Evolutionary conservation across 73 alveolate genomes (phyloP), one percentile per base, ranked within the genome.

Genomic region (Symbiodinium pilosum): DNA sequence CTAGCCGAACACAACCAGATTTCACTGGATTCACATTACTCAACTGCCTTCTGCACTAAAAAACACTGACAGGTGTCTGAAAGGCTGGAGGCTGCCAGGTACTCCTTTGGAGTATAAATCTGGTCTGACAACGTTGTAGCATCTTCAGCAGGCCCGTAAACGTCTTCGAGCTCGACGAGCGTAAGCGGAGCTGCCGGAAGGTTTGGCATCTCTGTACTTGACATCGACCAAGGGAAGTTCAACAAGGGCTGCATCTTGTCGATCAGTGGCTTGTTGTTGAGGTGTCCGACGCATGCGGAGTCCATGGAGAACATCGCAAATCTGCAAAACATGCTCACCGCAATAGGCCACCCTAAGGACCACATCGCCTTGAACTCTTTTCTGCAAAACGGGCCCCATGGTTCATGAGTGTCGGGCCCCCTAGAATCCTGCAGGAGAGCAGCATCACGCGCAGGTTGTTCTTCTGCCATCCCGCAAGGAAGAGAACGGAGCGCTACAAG

Each of bases 271-370:
- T 77, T 83, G 4, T 42, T 8, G 34, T 40, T 40, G 44, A 88
- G 47, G n/a, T 88, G 95, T 44, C 95, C 95, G 71, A 88, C 95
- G 86, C 86, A 88, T 11, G 95, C 95, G 3, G 95, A 88, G 73
- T 88, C 95, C 95, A 88, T 88, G 87, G 95, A 88, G 38, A 88
- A 88, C 95, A 88, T 88, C 20, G 95, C 87, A 71, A 88, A 88
- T 40, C 95, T 75, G 47, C 95, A 88, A 34, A 88, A 88, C 95
- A 88, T 88, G 86, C 95, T 88, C 34, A 88, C 95, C 12, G 95
- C 95, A 14, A 88, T 88, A 38, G 95, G 95, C 95, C 95, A 88
- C 2, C 95, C 95, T 36, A 88, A 40, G 26, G 69, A 69, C 87
- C 95, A 88, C 95, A 88, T 88, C 38, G 73, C 71, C 28, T 36